These are phyloP conservation scores for Aaosphaeria arxii DNA, from an alignment of 2,329 filamentous ascomycete species.

Conservation along the genomic window DNA sequence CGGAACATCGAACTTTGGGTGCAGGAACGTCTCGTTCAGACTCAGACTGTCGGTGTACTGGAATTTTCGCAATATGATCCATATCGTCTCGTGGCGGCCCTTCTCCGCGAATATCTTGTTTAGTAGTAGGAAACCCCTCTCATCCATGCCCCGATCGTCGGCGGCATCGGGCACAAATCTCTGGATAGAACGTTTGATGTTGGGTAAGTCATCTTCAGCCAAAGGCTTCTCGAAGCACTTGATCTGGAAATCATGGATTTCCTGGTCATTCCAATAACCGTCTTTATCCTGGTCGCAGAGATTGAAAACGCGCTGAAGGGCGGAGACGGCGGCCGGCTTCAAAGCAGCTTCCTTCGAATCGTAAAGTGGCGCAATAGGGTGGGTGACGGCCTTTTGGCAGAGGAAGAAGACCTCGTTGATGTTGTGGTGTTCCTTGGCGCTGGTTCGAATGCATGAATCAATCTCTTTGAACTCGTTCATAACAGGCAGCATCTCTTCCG, in stretches of 20 bases:
- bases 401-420: slow-evolving; percentile 95
- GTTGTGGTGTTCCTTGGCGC: slow-evolving; percentile 86
- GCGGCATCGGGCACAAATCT: slow-evolving; percentile 63
- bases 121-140: slow-evolving; percentile 79
- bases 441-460: slow-evolving; percentile 94
- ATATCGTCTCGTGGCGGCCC: slow-evolving; percentile 95
- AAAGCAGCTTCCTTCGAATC: slow-evolving; percentile 87
- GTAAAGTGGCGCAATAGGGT: slow-evolving; percentile 93
- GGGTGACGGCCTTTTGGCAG: slow-evolving; percentile 96
- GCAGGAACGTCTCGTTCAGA: slow-evolving; percentile 84
- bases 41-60: slow-evolving; percentile 95
- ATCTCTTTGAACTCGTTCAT: slow-evolving; percentile 99
- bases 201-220: slow-evolving; percentile 75
- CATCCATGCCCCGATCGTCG: slow-evolving; percentile 66
- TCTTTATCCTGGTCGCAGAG: slow-evolving; percentile 96
- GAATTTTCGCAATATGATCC: slow-evolving; percentile 93
- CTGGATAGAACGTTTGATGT: slow-evolving; percentile 85
- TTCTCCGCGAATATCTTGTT: slow-evolving; percentile 98
- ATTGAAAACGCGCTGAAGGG: slow-evolving; percentile 88
- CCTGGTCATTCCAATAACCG: slow-evolving; percentile 82
- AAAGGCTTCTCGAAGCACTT: slow-evolving; percentile 91
- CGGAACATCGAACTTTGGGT: slow-evolving; percentile 91
- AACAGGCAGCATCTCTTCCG: slow-evolving; percentile 96
- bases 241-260: slow-evolving; percentile 85
- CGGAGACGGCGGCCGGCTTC: slow-evolving; percentile 85